Evolutionary conservation across 2,329 filamentous ascomycete species (phyloP), one percentile per base, ranked within the genome.

Genomic region (Calonectria henricotiae): DNA sequence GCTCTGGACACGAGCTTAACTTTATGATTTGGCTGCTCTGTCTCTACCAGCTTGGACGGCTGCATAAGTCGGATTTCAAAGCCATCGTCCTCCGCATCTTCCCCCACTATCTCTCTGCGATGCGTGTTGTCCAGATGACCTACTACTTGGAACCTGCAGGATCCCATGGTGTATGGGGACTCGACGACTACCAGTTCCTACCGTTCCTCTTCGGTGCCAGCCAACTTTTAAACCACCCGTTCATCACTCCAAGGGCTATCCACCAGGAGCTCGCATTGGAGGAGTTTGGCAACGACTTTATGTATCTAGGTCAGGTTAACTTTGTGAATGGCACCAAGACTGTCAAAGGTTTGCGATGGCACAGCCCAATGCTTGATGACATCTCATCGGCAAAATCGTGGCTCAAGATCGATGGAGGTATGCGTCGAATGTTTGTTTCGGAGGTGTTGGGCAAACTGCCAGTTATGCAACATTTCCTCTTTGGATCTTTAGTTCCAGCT

Each of bases 391-490:
- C 96, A 17, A 95, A 94, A 81, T 93, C 88, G 44, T 99, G 96
- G 96, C 85, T 83, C 74, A 99, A 99, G 86, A 93, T 99, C 61
- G 95, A 98, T 81, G 92, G 88, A 30, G 96, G 96, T 7, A 98
- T 99, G 97, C 89, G 94, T 71, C 93, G 94, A 75, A 99, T 99
- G 97, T 98, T 98, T 79, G 88, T 96, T 62, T 93, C 92, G 46
- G 96, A 99, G 82, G 96, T 99, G 0, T 83, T 99, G 62, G 91
- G 93, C 37, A 99, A 99, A 83, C 82, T 99, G 66, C 96, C 96
- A 0, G 96, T 99, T 49, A 98, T 98, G 95, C 96, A 99, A 83
- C 97, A 99, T 82, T 99, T 99, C 77, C 80, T 99, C 65, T 99
- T 99, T 79, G 96, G 96, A 0, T 92, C 91, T 9, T 83, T 99